These are phyloP conservation scores for Ophiostoma triangulosporum DNA, from an alignment of 2,329 filamentous ascomycete genomes.

Conservation along the genomic window DNA sequence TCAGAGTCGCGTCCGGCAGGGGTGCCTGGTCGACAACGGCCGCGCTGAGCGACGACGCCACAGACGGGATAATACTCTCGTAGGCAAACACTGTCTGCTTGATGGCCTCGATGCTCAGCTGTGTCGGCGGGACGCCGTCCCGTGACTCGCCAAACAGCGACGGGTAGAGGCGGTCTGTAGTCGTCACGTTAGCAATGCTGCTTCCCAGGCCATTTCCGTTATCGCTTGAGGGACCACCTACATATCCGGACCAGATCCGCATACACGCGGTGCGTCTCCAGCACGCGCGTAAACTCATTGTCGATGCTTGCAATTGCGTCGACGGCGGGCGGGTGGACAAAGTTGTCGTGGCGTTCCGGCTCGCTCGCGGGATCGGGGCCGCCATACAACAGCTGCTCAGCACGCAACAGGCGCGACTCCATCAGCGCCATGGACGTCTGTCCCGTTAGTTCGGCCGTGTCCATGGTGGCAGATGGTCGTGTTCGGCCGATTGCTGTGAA, in stretches of 20 bases:
- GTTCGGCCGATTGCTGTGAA: too few species aligned
- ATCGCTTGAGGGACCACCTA: too few species aligned
- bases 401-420: conserved; percentile 42
- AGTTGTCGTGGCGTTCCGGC: conserved; percentile 13
- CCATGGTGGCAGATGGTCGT: background rate
- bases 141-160: conserved; percentile 38
- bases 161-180: conserved; percentile 37
- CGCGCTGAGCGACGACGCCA: conserved; percentile 43
- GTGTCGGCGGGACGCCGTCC: conserved; percentile 33
- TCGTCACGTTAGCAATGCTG: too few species aligned
- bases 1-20: conserved; percentile 40
- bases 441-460: conserved; percentile 36
- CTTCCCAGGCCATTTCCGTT: too few species aligned
- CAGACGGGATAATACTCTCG: conserved; percentile 40
- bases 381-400: conserved; percentile 47
- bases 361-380: background rate
- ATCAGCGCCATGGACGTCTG: conserved; percentile 42
- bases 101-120: conserved; percentile 37
- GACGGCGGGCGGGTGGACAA: conserved; percentile 25
- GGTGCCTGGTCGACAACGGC: conserved; percentile 31
- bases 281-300: conserved; percentile 35
- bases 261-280: conserved; percentile 41
- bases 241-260: conserved; percentile 47
- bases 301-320: conserved; percentile 38
- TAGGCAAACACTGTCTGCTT: conserved; percentile 42